Evolutionary conservation across 1,139 yeast genomes (phyloP), one percentile per base, ranked within the genome.

Genomic region (Suhomyces coccinellae): DNA sequence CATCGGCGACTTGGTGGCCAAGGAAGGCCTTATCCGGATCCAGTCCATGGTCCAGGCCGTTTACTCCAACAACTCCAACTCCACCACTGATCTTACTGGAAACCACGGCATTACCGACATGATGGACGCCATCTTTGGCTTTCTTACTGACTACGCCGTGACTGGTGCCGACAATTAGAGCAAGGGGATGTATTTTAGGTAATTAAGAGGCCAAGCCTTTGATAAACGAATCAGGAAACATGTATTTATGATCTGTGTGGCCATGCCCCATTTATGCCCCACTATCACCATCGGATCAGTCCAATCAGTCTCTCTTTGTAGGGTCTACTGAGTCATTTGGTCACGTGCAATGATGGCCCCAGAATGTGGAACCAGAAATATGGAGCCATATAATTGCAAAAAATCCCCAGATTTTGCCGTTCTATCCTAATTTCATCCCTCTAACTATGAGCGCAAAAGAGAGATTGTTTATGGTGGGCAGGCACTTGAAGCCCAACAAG

Each of bases 21-120:
- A 83, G 56, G 90, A 87, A 57, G 97, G 97, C 0, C 67, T 85
- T 36, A 81, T 86, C 37, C 88, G 87, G 65, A 80, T 89, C 30
- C 83, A 81, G 53, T 85, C 85, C 54, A 83, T 85, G 56, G 80
- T 88, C n/a, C 82, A 81, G 47, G 95, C 93, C 7, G 76, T 80
- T 42, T 88, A 83, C 62, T 76, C 83, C 29, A 45, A 49, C 26
- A 51, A 46, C 28, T 44, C 41, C 9, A 29, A 40, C 6, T 26
- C 43, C 3, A 39, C 36, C n/a, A 38, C 43, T 10, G 73, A 69
- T 28, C 54, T 67, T n/a, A 48, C 53, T 16, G 67, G 67, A n/a
- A 77, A 73, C 40, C 79, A 79, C 50, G 87, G 90, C 6, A 80
- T 83, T 33, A 77, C 71, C 29, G 83, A 78, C 29, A 69, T 85